phyloP scores from a whole-genome alignment of 371 early-diverging fungal species.

The Mortierella polycephala region DNA sequence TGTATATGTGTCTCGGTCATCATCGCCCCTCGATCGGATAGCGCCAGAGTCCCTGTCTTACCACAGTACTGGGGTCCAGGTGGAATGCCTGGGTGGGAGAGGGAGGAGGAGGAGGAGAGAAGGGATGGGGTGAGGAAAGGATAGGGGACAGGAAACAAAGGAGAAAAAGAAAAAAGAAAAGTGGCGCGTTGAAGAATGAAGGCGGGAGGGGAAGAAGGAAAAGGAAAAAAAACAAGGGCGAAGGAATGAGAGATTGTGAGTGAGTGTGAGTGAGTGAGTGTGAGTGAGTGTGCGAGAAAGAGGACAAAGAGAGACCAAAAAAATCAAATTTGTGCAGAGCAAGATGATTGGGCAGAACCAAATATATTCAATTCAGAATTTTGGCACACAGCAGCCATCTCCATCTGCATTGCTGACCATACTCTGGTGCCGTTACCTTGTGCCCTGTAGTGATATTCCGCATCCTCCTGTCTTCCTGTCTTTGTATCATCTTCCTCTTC shows the following conservation, averaged over 20 bases:
- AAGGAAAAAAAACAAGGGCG: not conserved
- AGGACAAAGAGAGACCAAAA: too few species aligned
- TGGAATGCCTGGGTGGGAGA: constrained; percentile 4
- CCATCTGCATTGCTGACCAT: too few species aligned
- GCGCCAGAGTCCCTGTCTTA: not conserved
- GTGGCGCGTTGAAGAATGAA: not conserved
- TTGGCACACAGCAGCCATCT: too few species aligned
- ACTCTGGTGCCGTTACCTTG: too few species aligned
- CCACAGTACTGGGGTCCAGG: constrained; percentile 4
- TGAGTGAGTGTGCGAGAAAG: too few species aligned
- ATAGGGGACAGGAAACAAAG: not conserved
- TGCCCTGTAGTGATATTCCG: too few species aligned
- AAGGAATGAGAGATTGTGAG: not conserved
- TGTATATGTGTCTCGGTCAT: too few species aligned
- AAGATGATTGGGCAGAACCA: too few species aligned
- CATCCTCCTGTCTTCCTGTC: not conserved
- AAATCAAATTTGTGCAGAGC: too few species aligned
- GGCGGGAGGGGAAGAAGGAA: too few species aligned
- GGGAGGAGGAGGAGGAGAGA: not conserved
- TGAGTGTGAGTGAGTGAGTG: too few species aligned
- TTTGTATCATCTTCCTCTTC: not conserved
- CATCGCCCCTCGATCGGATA: constrained; percentile 1
- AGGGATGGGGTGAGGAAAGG: not conserved
- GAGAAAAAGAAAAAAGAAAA: not conserved
- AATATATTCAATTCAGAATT: too few species aligned